Base-by-base conservation (phyloP, 2,329 filamentous ascomycete species). In the Alternaria panax region DNA sequence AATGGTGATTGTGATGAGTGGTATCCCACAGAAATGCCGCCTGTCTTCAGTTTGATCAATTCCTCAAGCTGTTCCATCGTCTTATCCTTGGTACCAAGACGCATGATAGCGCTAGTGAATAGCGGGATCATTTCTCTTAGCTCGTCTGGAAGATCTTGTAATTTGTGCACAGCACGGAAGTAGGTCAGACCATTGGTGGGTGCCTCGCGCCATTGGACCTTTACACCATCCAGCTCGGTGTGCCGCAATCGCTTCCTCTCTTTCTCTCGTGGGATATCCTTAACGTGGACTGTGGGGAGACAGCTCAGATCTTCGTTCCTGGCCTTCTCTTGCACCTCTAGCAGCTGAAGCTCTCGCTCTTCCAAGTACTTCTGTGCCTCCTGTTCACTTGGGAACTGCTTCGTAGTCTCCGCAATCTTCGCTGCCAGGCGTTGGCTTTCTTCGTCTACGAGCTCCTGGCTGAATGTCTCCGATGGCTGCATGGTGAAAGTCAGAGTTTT, bases 141-240 rank as follows among this genome's bases (percentile, higher is more conserved):
- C 63, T 97, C 92, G 62, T 94, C 89, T 0, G 94, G 92, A 14
- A 99, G 81, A 61, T 90, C 87, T 43, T 92, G 85, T 54, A 98
- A 83, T 0, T 87, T 85, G 74, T 96, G 93, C 76, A 98, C 87
- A 3, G 92, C 93, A 59, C 93, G 90, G 82, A 99, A 97, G 76
- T 99, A 99, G 1, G 94, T 98, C 59, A 99, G 81, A 0, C 95
- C 95, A 70, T 99, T 99, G 0, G 95, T 99, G 2, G 92, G 91
- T 7, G 93, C 92, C 77, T 96, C 92, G 51, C 90, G 89, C 93
- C 93, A 97, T 70, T 97, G 92, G 4, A 95, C 87, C 45, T 90
- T 87, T 40, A 90, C 86, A 36, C 86, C 84, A 41, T 87, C 85
- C 9, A 90, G 76, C 11, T 82, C 80, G 38, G 81, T 83, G 64